These are phyloP conservation scores for Hymenoscyphus linearis DNA, from an alignment of 2,329 filamentous ascomycete genomes.

Conservation along the genomic window DNA sequence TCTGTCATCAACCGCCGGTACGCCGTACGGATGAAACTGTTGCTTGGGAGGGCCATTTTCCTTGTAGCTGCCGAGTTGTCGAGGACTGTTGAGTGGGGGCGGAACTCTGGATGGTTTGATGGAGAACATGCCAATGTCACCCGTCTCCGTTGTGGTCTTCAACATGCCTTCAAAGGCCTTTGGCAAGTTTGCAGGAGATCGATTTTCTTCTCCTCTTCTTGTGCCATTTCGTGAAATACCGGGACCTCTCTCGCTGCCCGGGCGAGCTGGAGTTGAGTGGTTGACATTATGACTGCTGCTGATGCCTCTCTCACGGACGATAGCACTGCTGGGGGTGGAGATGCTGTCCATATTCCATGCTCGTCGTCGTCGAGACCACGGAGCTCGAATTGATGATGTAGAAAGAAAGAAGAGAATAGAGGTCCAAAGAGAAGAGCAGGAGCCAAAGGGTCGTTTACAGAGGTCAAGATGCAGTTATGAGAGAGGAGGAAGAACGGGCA, in stretches of 20 bases:
- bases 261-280: constrained; percentile 16
- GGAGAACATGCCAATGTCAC: constrained; percentile 58
- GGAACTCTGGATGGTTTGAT: constrained; percentile 39
- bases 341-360: constrained; percentile 24
- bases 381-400: neutral
- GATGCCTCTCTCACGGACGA: constrained; percentile 12
- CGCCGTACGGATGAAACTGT: constrained; percentile 23
- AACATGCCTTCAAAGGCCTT: constrained; percentile 59
- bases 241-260: constrained; percentile 13
- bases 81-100: constrained; percentile 21
- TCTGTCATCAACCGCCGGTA: constrained; percentile 37
- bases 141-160: constrained; percentile 60
- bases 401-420: neutral
- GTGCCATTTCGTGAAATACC: constrained; percentile 27
- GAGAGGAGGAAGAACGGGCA: neutral
- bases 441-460: neutral
- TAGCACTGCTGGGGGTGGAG: constrained; percentile 10
- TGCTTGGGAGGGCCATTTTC: constrained; percentile 18
- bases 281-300: constrained; percentile 10
- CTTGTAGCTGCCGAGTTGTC: constrained; percentile 17
- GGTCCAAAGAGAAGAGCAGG: neutral
- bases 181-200: constrained; percentile 41
- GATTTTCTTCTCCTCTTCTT: constrained; percentile 34
- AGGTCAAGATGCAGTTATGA: neutral
- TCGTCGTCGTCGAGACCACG: constrained; percentile 1